Percentiles rank a stretch among this genome's conserved stretches.
Conservation (phyloP, 2,329 filamentous ascomycete genomes). For the Fusarium udum region DNA sequence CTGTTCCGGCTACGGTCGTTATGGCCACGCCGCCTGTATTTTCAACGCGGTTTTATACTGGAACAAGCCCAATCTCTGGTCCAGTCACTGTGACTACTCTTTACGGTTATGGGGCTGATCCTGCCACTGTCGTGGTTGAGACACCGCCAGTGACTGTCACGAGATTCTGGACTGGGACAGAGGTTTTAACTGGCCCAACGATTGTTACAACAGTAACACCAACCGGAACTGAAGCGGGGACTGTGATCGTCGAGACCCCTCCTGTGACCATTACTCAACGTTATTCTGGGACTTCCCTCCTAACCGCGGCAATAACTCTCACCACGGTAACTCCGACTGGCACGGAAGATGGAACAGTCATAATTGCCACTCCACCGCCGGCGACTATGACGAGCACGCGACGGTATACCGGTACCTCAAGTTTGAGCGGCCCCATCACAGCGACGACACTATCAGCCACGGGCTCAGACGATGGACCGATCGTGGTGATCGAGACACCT, state of each 20-base stretch:
- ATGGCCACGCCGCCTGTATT: not conserved
- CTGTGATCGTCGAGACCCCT: not conserved
- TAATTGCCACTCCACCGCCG: not conserved
- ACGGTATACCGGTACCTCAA: not conserved
- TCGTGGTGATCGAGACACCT: not conserved
- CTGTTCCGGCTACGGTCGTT: accelerated
- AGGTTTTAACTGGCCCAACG: not conserved
- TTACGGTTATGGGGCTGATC: too few species aligned
- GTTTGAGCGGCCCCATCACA: not conserved
- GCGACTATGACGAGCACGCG: not conserved
- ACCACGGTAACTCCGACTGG: not conserved
- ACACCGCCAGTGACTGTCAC: not conserved
- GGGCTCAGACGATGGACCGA: not conserved
- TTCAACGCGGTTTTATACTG: not conserved
- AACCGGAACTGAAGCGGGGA: not conserved
- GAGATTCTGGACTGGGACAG: not conserved
- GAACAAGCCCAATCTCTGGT: not conserved
- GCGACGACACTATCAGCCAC: not conserved
- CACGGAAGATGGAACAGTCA: not conserved
- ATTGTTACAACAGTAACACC: not conserved
- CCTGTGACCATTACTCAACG: not conserved
- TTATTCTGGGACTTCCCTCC: not conserved
- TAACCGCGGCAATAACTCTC: not conserved
- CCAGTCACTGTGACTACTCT: too few species aligned
- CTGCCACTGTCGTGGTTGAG: too few species aligned